A percentile compares a stretch with the other conserved stretches of the same genome.
Evolutionary conservation across 768 basidiomycete genomes (phyloP).

Genomic region (Chlorophyllum brunneum): DNA sequence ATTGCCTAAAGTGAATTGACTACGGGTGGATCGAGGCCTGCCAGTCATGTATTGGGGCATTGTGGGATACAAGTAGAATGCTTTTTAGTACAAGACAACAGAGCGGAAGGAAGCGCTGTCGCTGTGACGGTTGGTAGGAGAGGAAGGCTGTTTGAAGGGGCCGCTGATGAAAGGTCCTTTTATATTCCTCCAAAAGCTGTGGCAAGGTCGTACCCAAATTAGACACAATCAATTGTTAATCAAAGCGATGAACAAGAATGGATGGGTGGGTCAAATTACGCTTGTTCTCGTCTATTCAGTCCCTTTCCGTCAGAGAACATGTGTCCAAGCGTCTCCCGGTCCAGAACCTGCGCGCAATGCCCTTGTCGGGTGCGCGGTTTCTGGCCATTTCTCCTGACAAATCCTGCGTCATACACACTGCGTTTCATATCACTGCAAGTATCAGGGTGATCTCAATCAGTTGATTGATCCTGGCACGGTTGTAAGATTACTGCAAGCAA

Average conservation of each 20-base stretch:
- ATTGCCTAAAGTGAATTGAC: slow-evolving; percentile 7
- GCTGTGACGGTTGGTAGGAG: slow-evolving; percentile 2
- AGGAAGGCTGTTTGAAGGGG: slow-evolving; percentile 9
- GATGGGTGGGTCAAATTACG: slow-evolving; percentile 3
- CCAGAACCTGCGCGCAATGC: neutral
- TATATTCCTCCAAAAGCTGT: slow-evolving; percentile 10
- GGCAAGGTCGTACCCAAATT: slow-evolving; percentile 9
- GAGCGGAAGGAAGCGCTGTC: slow-evolving; percentile 1
- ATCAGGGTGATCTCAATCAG: slow-evolving; percentile 1
- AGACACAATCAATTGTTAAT: slow-evolving; percentile 13
- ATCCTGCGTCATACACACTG: neutral
- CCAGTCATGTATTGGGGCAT: slow-evolving; percentile 14
- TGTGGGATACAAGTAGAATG: slow-evolving; percentile 4
- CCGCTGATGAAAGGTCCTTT: slow-evolving; percentile 8
- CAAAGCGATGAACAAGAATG: slow-evolving; percentile 13
- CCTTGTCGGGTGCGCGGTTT: too few relatives aligned
- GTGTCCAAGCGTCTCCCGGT: neutral
- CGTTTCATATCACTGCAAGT: neutral
- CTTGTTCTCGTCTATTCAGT: neutral
- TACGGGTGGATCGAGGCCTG: slow-evolving; percentile 8
- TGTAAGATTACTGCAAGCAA: neutral
- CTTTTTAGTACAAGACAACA: neutral
- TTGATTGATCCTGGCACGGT: slow-evolving; percentile 3
- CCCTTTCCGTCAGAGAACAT: neutral
- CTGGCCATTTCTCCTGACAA: too few relatives aligned